Conservation (phyloP, 768 basidiomycete species). For the Grammothele lineata region DNA sequence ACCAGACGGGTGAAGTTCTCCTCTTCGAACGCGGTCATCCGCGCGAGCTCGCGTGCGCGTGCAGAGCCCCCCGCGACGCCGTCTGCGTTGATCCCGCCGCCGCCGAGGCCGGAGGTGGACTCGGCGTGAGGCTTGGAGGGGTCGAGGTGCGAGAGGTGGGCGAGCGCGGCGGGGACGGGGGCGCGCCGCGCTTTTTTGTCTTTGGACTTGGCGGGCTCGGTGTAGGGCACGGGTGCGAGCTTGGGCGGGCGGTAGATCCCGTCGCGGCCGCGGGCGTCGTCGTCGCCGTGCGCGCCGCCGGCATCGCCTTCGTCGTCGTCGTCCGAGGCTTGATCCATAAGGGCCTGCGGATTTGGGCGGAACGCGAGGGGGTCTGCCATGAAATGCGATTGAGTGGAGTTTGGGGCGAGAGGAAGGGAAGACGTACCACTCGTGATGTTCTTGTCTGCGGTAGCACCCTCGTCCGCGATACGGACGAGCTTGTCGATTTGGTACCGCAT, state of each 20-base stretch:
- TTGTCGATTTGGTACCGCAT: conserved; percentile 98
- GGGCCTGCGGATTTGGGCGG: conserved; percentile 81
- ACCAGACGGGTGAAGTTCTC: conserved; percentile 89
- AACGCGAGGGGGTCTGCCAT: conserved; percentile 83
- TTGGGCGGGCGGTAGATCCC: conserved; percentile 82
- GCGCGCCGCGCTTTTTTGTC: conserved; percentile 43
- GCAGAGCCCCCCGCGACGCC: conserved; percentile 48
- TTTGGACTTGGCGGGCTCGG: conserved; percentile 49
- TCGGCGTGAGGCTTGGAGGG: conserved; percentile 65
- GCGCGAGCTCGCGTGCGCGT: conserved; percentile 75
- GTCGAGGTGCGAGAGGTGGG: conserved; percentile 45
- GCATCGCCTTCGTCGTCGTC: conserved; percentile 31
- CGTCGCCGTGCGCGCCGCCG: conserved; percentile 11
- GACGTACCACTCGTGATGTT: conserved; percentile 55
- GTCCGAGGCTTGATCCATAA: conserved; percentile 42
- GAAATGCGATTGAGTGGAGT: not conserved
- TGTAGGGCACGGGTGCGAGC: conserved; percentile 86
- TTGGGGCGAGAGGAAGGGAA: too few species aligned
- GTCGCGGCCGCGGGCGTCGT: conserved; percentile 29
- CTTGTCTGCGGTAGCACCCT: conserved; percentile 37
- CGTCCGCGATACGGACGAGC: conserved; percentile 72
- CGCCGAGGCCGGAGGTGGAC: conserved; percentile 67
- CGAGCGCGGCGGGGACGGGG: conserved; percentile 62
- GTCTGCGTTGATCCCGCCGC: conserved; percentile 30
- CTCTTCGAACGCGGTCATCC: conserved; percentile 87